These are phyloP conservation scores for Pythium brachiatum DNA, from an alignment of 352 stramenopile species.

Conservation along the genomic window DNA sequence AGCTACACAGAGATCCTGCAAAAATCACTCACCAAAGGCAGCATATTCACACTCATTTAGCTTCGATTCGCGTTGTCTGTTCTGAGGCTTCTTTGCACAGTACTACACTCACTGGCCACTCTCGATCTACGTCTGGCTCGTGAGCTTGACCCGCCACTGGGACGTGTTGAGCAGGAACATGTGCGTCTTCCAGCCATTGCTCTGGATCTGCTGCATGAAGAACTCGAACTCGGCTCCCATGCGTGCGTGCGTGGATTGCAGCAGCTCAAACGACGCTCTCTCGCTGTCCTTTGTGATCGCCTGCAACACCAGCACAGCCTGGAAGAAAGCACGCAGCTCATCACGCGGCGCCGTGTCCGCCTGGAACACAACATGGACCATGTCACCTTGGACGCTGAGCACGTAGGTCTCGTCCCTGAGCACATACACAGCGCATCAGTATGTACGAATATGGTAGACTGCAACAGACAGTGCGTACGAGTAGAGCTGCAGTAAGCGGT, in stretches of 20 bases:
- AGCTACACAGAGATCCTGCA: too few relatives aligned
- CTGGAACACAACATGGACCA: constrained; percentile 55
- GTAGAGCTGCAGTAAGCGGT: constrained; percentile 53
- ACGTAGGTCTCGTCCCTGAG: constrained; percentile 60
- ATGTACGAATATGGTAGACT: constrained; percentile 1
- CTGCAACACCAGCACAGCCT: constrained; percentile 57
- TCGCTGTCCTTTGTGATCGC: constrained; percentile 24
- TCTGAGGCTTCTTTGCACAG: too few relatives aligned
- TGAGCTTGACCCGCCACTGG: constrained; percentile 66
- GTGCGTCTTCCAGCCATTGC: constrained; percentile 64
- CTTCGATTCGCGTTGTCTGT: too few relatives aligned
- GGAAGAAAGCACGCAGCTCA: constrained; percentile 73
- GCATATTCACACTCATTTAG: too few relatives aligned
- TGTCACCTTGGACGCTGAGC: constrained; percentile 34
- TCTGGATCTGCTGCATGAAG: constrained; percentile 60
- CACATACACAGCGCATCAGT: constrained; percentile 4
- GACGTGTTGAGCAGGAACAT: constrained; percentile 71
- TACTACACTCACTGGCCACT: too few relatives aligned
- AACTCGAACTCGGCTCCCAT: constrained; percentile 61
- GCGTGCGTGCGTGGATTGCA: constrained; percentile 44
- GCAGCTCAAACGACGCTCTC: constrained; percentile 24
- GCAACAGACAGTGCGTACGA: constrained; percentile 27
- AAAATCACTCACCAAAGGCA: too few relatives aligned
- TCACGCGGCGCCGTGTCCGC: constrained; percentile 47
- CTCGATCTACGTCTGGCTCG: constrained; percentile 32